Evolutionary conservation across 768 basidiomycete genomes (phyloP).

Genomic region (Tylopilus plumbeoviolaceoides): DNA sequence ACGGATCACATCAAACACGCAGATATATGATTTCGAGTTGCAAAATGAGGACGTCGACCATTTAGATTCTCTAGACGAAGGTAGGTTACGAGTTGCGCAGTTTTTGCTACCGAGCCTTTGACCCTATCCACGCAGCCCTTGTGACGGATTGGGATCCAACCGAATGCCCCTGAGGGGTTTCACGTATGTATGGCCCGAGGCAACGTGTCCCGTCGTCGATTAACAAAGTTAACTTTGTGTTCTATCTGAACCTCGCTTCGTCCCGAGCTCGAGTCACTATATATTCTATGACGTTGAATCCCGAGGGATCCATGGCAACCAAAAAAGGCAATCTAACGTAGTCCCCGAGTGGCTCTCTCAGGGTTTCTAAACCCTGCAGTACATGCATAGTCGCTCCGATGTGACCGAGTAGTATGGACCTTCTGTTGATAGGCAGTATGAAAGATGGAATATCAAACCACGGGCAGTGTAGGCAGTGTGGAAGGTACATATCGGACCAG

Average conservation of each 20-base stretch:
- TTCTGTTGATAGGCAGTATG: neutral
- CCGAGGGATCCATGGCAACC: neutral
- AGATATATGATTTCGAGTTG: slow-evolving; percentile 64
- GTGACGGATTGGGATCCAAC: slow-evolving; percentile 9
- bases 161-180: slow-evolving; percentile 5
- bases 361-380: neutral
- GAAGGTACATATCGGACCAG: neutral
- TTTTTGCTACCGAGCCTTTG: neutral
- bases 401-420: neutral
- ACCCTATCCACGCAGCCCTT: slow-evolving; percentile 1
- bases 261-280: neutral
- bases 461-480: neutral
- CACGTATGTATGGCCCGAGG: neutral
- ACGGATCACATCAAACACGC: slow-evolving; percentile 54
- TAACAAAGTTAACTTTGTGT: slow-evolving; percentile 17
- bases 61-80: slow-evolving; percentile 54
- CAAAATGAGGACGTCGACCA: slow-evolving; percentile 42
- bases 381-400: too few relatives aligned
- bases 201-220: slow-evolving; percentile 6
- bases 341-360: neutral
- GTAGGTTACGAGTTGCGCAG: slow-evolving; percentile 24
- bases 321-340: neutral
- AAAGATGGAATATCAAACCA: neutral
- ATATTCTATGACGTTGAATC: neutral
- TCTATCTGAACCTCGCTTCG: neutral